A percentile compares a stretch with the other conserved stretches of the same genome.
Evolutionary conservation across 2,329 filamentous ascomycete species (phyloP).

Genomic region (Cladobotryum mycophilum): DNA sequence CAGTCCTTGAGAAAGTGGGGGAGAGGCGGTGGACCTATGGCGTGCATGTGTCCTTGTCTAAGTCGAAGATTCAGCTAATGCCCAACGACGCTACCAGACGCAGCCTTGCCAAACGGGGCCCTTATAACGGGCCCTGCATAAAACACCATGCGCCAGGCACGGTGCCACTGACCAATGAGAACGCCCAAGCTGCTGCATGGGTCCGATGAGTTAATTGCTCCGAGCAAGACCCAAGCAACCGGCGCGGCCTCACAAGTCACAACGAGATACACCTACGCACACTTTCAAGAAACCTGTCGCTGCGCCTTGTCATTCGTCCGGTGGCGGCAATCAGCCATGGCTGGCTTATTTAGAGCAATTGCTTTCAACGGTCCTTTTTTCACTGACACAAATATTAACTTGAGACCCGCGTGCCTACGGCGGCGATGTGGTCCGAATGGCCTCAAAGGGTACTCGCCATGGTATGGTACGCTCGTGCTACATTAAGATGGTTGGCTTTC

Average conservation of each 20-base stretch:
- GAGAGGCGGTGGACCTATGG: slow-evolving; percentile 9
- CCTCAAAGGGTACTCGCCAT: neutral
- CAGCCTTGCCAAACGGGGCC: slow-evolving; percentile 13
- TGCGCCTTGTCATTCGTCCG: slow-evolving; percentile 4
- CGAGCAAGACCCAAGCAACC: neutral
- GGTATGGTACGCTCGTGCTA: slow-evolving; percentile 4
- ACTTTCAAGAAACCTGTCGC: slow-evolving; percentile 2
- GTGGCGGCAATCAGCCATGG: neutral
- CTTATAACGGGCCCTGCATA: slow-evolving; percentile 10
- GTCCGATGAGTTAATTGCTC: slow-evolving; percentile 5
- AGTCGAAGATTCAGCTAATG: slow-evolving; percentile 11
- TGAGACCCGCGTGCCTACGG: neutral
- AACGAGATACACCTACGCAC: neutral
- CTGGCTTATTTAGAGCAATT: neutral
- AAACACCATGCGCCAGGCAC: slow-evolving; percentile 10
- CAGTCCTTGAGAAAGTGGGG: neutral
- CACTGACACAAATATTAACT: neutral
- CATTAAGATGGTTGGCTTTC: slow-evolving; percentile 6
- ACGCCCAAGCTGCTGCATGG: neutral
- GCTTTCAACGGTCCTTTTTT: neutral
- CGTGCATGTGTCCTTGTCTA: slow-evolving; percentile 3
- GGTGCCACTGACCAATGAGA: slow-evolving; percentile 1
- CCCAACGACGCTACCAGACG: slow-evolving; percentile 10
- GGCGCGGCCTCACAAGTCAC: neutral
- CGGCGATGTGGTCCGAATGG: neutral